Percentiles rank a stretch among this genome's conserved stretches.
Conservation (phyloP, 2,329 filamentous ascomycete genomes). For the Chalaropsis ovoidea region DNA sequence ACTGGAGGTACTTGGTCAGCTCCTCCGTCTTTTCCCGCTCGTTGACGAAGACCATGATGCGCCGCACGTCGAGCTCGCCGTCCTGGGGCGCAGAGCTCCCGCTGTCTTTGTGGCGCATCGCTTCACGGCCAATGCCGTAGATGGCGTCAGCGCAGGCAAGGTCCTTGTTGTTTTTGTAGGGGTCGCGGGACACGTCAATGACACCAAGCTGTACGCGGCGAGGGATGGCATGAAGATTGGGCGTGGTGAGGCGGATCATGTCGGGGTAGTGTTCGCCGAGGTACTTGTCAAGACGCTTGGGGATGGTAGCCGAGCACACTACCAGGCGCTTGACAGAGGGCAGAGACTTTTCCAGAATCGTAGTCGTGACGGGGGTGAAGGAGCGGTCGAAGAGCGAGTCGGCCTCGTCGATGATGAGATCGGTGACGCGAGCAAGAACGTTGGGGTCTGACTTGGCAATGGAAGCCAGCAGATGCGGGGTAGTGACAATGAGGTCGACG, state of each 20-base stretch:
- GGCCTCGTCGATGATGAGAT: conserved; percentile 88
- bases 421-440: conserved; percentile 78
- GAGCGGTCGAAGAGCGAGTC: conserved; percentile 92
- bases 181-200: conserved; percentile 82
- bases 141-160: conserved; percentile 92
- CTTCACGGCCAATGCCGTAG: conserved; percentile 80
- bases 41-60: conserved; percentile 92
- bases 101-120: conserved; percentile 45
- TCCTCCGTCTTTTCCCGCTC: conserved; percentile 81
- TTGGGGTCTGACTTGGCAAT: conserved; percentile 86
- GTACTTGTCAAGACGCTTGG: conserved; percentile 74
- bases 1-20: conserved; percentile 64
- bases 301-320: conserved; percentile 93
- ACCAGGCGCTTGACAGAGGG: conserved; percentile 79
- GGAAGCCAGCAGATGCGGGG: conserved; percentile 77
- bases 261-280: conserved; percentile 73
- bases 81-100: conserved; percentile 29
- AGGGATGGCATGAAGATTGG: conserved; percentile 91
- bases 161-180: conserved; percentile 84
- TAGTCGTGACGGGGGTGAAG: conserved; percentile 72
- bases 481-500: conserved; percentile 77
- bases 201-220: conserved; percentile 88
- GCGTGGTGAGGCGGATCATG: conserved; percentile 78
- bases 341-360: conserved; percentile 68
- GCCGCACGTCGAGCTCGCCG: conserved; percentile 53